These are phyloP conservation scores for Theobroma cacao DNA, from an alignment of 345 rosid genomes.

Conservation along the genomic window DNA sequence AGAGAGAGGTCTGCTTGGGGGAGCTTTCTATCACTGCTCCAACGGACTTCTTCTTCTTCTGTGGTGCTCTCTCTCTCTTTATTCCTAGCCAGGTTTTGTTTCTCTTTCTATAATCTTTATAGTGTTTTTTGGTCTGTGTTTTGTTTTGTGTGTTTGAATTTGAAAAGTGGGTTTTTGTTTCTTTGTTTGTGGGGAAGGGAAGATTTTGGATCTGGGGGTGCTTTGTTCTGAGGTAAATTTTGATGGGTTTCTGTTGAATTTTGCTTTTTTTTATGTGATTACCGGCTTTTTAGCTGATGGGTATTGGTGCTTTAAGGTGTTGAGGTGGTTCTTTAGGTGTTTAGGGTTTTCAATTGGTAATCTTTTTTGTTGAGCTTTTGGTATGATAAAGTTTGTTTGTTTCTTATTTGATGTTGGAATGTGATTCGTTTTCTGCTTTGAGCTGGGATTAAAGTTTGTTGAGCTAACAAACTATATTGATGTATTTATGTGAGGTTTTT, in stretches of 20 bases:
- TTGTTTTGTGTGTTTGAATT: background rate
- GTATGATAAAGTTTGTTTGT: background rate
- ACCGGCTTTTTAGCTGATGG: background rate
- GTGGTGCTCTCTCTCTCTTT: slow-evolving; percentile 17
- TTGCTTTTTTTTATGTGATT: slow-evolving; percentile 3
- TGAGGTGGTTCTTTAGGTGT: slow-evolving; percentile 1
- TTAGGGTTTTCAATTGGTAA: background rate
- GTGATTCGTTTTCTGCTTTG: slow-evolving; percentile 3
- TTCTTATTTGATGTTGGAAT: background rate
- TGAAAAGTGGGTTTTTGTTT: slow-evolving; percentile 7
- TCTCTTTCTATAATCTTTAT: background rate
- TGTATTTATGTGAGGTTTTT: background rate
- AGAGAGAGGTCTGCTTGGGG: slow-evolving; percentile 13
- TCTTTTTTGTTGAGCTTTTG: background rate
- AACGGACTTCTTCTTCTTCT: slow-evolving; percentile 23
- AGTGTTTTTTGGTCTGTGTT: background rate
- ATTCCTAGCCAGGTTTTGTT: slow-evolving; percentile 12
- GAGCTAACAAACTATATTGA: background rate
- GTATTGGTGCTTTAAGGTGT: background rate
- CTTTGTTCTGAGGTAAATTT: slow-evolving; percentile 1
- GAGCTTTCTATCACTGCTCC: slow-evolving; percentile 23
- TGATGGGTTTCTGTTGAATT: slow-evolving; percentile 17
- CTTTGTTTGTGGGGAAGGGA: background rate
- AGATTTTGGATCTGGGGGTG: slow-evolving; percentile 24
- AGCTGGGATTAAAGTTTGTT: slow-evolving; percentile 2